Base-by-base conservation (phyloP, 306 rosid genomes). In the Citrullus amarus region DNA sequence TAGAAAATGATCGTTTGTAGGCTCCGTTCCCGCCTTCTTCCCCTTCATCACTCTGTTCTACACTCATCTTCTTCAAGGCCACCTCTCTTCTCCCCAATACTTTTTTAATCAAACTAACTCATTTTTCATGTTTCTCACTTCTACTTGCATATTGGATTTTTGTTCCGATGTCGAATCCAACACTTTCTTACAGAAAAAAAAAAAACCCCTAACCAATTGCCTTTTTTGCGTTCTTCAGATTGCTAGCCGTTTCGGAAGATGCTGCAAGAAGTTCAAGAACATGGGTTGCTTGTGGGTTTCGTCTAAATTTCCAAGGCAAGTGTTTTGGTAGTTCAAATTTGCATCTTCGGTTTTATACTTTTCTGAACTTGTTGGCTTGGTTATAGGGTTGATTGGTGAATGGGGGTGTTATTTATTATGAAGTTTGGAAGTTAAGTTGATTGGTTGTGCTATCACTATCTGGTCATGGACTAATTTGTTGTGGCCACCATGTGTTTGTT, bases 291-390 rank as follows among this genome's bases (percentile, higher is more conserved):
- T 70, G 18, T 70, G 82, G 83, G 61, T 80, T 84, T 67, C 66
- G 66, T 43, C 70, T 80, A 72, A 80, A 78, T 50, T 84, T 85
- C 83, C 98, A 88, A 85, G 97, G 96, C 89, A 69, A 72, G 83
- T 60, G 68, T 81, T 51, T 53, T 41, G 55, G 48, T 16, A 9
- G 6, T 38, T 44, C 3, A 48, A 30, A 2, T 41, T 76, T 82
- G 28, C 59, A 4, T 1, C 54, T 46, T 41, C 9, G 4, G 10
- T 48, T 54, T 39, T 55, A 3, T 57, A 50, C 8, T 3, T 36
- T 38, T 75, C 39, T 41, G 36, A 11, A 20, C 12, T 17, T 9
- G 48, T 25, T 74, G 66, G 43, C 12, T 56, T 56, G 4, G 9
- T 39, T 44, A 69, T 69, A 30, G 56, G 39, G 77, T 50, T 38